Conservation (phyloP, 768 basidiomycete genomes). For the Cystofilobasidium macerans region DNA sequence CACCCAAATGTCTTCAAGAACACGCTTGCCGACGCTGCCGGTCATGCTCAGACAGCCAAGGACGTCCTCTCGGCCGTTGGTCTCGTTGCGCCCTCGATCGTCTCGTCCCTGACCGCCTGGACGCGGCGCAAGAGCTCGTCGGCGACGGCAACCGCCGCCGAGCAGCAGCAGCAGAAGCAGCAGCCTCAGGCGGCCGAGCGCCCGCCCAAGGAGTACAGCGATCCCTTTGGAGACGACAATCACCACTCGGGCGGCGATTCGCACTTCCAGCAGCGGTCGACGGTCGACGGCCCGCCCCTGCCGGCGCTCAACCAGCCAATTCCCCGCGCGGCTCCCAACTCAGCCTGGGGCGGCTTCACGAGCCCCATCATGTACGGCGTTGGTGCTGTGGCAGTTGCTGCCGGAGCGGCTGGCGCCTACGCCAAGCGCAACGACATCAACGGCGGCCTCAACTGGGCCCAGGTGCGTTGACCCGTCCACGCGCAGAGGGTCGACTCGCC, state of each 20-base stretch:
- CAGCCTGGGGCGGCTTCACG: conserved; percentile 14
- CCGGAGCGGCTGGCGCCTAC: conserved; percentile 21
- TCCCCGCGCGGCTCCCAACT: conserved; percentile 2
- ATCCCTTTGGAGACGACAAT: conserved; percentile 16
- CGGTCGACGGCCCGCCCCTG: conserved; percentile 1
- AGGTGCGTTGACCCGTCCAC: not conserved
- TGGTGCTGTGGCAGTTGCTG: conserved; percentile 23
- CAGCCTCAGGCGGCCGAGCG: not conserved
- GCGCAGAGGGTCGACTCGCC: not conserved
- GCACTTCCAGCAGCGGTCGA: conserved; percentile 6
- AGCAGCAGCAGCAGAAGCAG: not conserved
- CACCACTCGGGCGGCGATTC: conserved; percentile 14
- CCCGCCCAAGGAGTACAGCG: conserved; percentile 15
- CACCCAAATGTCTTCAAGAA: conserved; percentile 80
- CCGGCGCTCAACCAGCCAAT: conserved; percentile 19
- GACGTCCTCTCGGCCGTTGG: conserved; percentile 49
- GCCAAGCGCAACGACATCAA: conserved; percentile 21
- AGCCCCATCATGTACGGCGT: conserved; percentile 18
- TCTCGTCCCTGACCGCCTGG: conserved; percentile 33
- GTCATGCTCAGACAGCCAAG: conserved; percentile 57
- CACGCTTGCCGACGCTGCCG: conserved; percentile 59
- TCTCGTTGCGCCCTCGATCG: conserved; percentile 46
- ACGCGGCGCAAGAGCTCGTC: conserved; percentile 27
- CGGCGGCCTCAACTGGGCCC: conserved; percentile 22
- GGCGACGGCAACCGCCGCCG: conserved; percentile 14